These are phyloP conservation scores for Tylopilus felleus DNA, from an alignment of 768 basidiomycete species.

Conservation along the genomic window DNA sequence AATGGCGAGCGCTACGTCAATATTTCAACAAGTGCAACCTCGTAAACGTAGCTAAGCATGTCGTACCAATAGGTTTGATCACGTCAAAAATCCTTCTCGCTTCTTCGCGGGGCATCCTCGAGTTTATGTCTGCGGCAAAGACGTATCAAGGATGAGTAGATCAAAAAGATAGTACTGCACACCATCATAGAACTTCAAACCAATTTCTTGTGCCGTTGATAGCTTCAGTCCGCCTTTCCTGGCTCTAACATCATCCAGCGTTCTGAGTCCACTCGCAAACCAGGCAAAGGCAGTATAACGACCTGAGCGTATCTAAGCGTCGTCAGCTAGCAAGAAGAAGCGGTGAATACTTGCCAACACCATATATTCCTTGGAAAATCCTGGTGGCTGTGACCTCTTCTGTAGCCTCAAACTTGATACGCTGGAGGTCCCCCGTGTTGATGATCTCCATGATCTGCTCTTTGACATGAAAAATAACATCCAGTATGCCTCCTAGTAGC, in stretches of 20 bases:
- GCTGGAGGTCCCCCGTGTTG: conserved; percentile 64
- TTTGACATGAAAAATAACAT: not conserved
- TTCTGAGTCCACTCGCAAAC: conserved; percentile 73
- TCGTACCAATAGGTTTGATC: conserved; percentile 67
- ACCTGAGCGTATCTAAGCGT: conserved; percentile 39
- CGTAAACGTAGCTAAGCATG: not conserved
- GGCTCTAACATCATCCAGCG: conserved; percentile 66
- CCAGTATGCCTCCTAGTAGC: not conserved
- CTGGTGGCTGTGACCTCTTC: conserved; percentile 55
- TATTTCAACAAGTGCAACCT: not conserved
- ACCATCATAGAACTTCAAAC: conserved; percentile 70
- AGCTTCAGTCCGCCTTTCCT: conserved; percentile 62
- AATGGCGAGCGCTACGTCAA: conserved; percentile 56
- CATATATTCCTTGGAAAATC: conserved; percentile 79
- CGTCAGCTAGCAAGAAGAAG: not conserved
- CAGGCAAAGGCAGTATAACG: conserved; percentile 64
- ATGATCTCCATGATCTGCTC: conserved; percentile 78
- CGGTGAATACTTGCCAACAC: conserved; percentile 60
- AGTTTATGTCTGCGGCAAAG: conserved; percentile 64
- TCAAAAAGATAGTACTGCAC: conserved; percentile 4
- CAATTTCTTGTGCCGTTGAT: conserved; percentile 59
- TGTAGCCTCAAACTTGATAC: conserved; percentile 65
- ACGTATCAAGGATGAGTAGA: not conserved
- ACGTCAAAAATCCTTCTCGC: conserved; percentile 67
- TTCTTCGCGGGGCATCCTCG: conserved; percentile 81